phyloP scores from a whole-genome alignment of 768 basidiomycete species.

The Lactarius evosmus region DNA sequence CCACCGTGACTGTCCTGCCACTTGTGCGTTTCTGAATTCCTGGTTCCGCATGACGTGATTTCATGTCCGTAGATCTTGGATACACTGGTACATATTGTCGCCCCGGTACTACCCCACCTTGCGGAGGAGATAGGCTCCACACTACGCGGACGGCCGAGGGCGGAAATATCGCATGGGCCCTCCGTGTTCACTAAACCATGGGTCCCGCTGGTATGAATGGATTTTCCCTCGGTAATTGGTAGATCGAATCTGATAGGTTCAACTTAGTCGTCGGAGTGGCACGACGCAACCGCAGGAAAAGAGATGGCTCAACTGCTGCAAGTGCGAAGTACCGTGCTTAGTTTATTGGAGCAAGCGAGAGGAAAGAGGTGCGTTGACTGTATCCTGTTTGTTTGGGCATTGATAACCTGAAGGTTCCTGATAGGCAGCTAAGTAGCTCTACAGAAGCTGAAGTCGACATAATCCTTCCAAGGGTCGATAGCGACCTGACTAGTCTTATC shows the following conservation, averaged over 20 bases:
- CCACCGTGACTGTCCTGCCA: constrained; percentile 66
- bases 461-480: constrained; percentile 42
- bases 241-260: neutral
- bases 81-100: constrained; percentile 66
- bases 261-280: constrained; percentile 57
- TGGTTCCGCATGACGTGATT: neutral
- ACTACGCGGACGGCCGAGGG: constrained; percentile 23
- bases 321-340: constrained; percentile 59
- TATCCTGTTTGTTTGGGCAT: neutral
- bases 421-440: constrained; percentile 68
- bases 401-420: constrained; percentile 11
- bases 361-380: constrained; percentile 57
- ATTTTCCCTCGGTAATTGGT: neutral
- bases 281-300: constrained; percentile 49
- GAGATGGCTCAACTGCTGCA: constrained; percentile 64
- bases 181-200: constrained; percentile 77
- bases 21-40: constrained; percentile 53
- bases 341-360: constrained; percentile 73
- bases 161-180: constrained; percentile 30
- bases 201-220: constrained; percentile 58
- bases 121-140: constrained; percentile 78
- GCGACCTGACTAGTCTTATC: constrained; percentile 34
- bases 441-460: constrained; percentile 75
- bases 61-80: constrained; percentile 50
- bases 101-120: constrained; percentile 86